Percentiles rank a stretch among this genome's conserved stretches.
phyloP scores from a whole-genome alignment of 371 early-diverging fungal species.

The Amoeboaphelidium protococcarum region DNA sequence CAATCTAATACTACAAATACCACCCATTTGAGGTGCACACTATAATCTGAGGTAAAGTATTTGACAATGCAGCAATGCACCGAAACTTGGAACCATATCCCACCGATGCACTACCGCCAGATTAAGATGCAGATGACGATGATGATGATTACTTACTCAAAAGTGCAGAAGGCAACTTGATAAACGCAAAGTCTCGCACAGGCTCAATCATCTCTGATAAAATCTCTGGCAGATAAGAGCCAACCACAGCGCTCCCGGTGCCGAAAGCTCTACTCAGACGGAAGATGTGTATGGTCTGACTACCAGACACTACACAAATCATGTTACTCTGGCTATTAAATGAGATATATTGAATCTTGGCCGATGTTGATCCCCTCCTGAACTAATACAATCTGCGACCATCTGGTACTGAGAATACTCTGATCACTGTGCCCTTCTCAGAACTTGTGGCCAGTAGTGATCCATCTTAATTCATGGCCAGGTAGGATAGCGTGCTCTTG shows the following conservation, averaged over 20 bases:
- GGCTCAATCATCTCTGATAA: constrained; percentile 85
- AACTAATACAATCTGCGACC: constrained; percentile 77
- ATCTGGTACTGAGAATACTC: constrained; percentile 67
- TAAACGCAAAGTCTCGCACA: constrained; percentile 66
- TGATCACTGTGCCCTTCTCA: constrained; percentile 84
- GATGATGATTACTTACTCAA: constrained; percentile 26
- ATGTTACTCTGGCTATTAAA: constrained; percentile 55
- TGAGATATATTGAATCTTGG: constrained; percentile 63
- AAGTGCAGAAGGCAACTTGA: constrained; percentile 66
- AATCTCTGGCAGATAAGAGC: constrained; percentile 34
- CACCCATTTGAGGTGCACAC: constrained; percentile 74
- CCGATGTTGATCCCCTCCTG: constrained; percentile 70
- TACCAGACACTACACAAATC: constrained; percentile 64
- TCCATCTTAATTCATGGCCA: constrained; percentile 67
- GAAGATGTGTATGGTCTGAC: constrained; percentile 94
- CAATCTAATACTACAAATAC: constrained; percentile 67
- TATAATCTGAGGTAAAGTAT: constrained; percentile 45
- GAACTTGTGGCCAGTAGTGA: constrained; percentile 76
- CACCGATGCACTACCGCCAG: too few species aligned
- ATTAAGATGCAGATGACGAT: background rate
- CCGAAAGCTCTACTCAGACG: constrained; percentile 19
- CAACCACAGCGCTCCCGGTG: background rate
- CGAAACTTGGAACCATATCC: too few species aligned
- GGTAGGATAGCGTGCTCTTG: constrained; percentile 50
- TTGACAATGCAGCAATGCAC: background rate